Percentiles rank a stretch among this genome's conserved stretches.
Conservation (phyloP, 2,329 filamentous ascomycete species). For the Diplodia intermedia region DNA sequence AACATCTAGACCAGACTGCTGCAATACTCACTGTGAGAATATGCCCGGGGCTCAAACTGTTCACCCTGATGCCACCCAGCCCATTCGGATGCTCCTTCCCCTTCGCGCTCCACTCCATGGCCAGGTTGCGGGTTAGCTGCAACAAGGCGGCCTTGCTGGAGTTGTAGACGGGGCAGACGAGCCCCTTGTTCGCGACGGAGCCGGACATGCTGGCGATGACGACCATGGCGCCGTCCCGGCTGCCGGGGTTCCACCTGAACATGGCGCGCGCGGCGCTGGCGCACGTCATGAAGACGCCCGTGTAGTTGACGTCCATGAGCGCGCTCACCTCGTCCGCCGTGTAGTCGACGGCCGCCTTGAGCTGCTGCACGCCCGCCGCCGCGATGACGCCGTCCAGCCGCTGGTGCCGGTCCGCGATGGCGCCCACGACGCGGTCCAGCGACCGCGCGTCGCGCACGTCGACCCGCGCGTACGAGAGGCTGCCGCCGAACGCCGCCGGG, state of each 20-base stretch:
- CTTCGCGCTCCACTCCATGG: conserved; percentile 66
- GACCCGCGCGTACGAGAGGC: conserved; percentile 74
- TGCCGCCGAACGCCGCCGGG: conserved; percentile 65
- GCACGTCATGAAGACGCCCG: conserved; percentile 66
- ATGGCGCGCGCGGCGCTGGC: conserved; percentile 67
- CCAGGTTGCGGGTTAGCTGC: conserved; percentile 72
- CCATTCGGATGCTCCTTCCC: conserved; percentile 50
- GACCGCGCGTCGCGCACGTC: conserved; percentile 75
- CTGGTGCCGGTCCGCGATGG: conserved; percentile 72
- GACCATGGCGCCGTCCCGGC: conserved; percentile 61
- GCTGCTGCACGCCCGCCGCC: conserved; percentile 77
- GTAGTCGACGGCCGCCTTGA: conserved; percentile 81
- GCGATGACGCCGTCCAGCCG: conserved; percentile 80
- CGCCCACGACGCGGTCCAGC: conserved; percentile 69
- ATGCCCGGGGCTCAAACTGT: conserved; percentile 79
- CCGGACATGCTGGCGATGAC: conserved; percentile 69
- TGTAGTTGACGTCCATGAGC: conserved; percentile 67
- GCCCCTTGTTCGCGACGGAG: conserved; percentile 65
- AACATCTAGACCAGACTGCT: background rate
- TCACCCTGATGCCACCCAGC: conserved; percentile 73
- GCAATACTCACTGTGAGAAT: conserved; percentile 64
- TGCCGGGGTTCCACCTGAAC: conserved; percentile 59
- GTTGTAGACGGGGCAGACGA: conserved; percentile 73
- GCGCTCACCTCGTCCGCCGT: conserved; percentile 61
- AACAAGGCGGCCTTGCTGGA: conserved; percentile 76